Evolutionary conservation across 208 protist genomes (phyloP).

Genomic region (Spongospora subterranea): DNA sequence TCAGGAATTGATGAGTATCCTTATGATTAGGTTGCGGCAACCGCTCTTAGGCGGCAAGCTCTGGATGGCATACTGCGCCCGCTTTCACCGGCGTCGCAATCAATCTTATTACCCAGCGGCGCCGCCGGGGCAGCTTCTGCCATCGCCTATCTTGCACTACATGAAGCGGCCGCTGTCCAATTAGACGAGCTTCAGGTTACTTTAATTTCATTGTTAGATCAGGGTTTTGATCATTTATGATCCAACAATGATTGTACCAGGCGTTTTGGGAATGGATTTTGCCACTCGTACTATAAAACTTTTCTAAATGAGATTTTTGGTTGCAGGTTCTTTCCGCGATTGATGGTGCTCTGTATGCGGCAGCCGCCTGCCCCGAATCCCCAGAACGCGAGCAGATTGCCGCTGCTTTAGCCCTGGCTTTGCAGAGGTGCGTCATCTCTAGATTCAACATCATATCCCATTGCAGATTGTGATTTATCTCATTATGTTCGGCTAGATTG

Average conservation of each 20-base stretch:
- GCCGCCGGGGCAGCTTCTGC: neutral
- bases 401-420: neutral
- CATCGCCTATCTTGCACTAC: neutral
- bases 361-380: neutral
- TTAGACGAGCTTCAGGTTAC: neutral
- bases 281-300: too few relatives aligned
- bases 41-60: neutral
- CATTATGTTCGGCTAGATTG: neutral
- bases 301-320: too few relatives aligned
- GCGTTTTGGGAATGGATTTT: too few relatives aligned
- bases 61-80: neutral
- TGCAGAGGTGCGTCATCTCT: slow-evolving; percentile 15
- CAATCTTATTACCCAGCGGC: neutral
- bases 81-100: neutral
- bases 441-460: neutral
- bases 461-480: neutral
- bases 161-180: neutral
- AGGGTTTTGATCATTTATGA: neutral
- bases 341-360: slow-evolving; percentile 13
- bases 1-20: too few relatives aligned
- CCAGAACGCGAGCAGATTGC: neutral
- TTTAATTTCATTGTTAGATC: neutral
- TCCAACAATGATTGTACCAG: too few relatives aligned
- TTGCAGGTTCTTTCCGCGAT: neutral
- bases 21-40: neutral